Conservation (phyloP, 2,329 filamentous ascomycete species). For the Neofusicoccum sp. region DNA sequence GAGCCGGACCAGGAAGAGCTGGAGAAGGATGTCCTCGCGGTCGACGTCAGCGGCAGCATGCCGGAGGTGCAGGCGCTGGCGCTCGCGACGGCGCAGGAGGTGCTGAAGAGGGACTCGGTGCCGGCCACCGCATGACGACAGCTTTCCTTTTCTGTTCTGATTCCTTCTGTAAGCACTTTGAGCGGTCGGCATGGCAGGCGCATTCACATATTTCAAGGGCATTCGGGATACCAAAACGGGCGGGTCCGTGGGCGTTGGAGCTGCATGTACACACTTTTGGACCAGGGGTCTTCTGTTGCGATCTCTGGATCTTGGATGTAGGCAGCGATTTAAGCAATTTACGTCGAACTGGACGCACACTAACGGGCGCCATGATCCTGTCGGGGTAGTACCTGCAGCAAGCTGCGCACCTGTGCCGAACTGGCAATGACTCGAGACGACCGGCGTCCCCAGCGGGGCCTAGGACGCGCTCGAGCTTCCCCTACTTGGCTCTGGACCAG, state of each 20-base stretch:
- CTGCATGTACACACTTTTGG: neutral
- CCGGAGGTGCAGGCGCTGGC: slow-evolving; percentile 43
- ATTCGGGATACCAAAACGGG: slow-evolving; percentile 10
- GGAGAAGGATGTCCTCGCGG: slow-evolving; percentile 45
- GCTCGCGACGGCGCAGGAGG: slow-evolving; percentile 37
- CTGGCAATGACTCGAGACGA: neutral
- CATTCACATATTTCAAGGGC: neutral
- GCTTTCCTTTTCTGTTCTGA: neutral
- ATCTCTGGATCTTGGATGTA: neutral
- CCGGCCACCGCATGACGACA: slow-evolving; percentile 3
- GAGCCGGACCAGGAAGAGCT: slow-evolving; percentile 68
- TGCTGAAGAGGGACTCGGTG: slow-evolving; percentile 26
- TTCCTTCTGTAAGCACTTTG: neutral
- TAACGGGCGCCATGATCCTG: neutral
- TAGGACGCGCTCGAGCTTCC: neutral
- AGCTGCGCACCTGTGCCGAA: neutral
- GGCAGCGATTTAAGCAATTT: slow-evolving; percentile 3
- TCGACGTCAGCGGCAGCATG: slow-evolving; percentile 45
- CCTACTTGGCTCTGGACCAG: neutral
- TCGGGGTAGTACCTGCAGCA: slow-evolving; percentile 2
- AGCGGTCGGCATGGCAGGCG: slow-evolving; percentile 11
- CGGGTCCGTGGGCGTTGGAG: neutral
- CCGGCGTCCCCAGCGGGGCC: neutral
- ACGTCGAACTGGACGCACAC: neutral
- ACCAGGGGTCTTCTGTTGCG: neutral